Base-by-base conservation (phyloP, 2,329 filamentous ascomycete genomes). In the Calonectria henricotiae region DNA sequence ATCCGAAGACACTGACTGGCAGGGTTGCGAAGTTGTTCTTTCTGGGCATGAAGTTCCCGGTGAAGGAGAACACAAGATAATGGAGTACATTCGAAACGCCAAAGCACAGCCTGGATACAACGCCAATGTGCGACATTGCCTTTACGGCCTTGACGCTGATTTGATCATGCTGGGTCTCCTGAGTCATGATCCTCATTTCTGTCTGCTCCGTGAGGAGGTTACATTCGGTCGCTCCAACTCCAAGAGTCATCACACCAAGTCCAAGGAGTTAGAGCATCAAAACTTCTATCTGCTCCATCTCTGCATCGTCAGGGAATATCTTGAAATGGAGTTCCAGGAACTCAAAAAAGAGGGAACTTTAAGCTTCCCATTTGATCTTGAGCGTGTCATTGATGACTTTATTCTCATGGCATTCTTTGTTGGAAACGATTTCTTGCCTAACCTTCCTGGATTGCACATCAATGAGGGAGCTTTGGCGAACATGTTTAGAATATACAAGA, bases 351-450 rank as follows among this genome's bases (percentile, higher is more conserved):
- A 92, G 25, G 93, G 91, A 20, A 85, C 86, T 76, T 86, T 98
- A 76, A 87, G 86, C 46, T 95, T 98, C 77, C 86, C 90, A 60
- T 99, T 97, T 80, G 93, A 99, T 80, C 92, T 99, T 88, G 96
- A 99, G 86, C 91, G 93, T 73, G 91, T 99, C 79, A 98, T 99
- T 84, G 96, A 99, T 81, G 96, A 99, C 86, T 99, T 99, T 83
- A 98, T 99, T 80, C 89, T 99, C 71, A 98, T 99, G 95, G 96
- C 95, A 58, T 99, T 99, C 86, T 99, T 99, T 82, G 94, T 99
- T 78, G 96, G 96, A 80, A 99, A 99, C 83, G 96, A 99, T 89
- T 99, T 99, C 85, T 89, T 99, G 82, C 96, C 96, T 3, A 98
- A 99, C 83, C 87, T 99, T 69, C 97, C 97, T 5, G 94, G 97